A percentile compares a stretch with the other conserved stretches of the same genome.
Evolutionary conservation across 768 basidiomycete species (phyloP).

Genomic region (Pleurotus sapidus): DNA sequence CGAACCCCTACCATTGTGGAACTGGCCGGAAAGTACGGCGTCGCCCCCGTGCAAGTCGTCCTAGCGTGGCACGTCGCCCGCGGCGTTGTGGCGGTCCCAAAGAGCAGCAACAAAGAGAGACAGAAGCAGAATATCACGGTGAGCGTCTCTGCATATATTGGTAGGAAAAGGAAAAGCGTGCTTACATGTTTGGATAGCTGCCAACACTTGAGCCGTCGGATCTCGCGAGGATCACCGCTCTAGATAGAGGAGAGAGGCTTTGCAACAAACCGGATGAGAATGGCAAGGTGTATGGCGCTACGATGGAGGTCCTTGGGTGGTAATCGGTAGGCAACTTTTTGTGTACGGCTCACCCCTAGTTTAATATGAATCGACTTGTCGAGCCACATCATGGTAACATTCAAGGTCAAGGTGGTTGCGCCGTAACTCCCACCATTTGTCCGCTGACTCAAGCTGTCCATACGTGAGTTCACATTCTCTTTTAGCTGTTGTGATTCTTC

Average conservation of each 20-base stretch:
- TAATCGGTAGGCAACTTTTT: background rate
- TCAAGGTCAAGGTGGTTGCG: no score
- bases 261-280: constrained; percentile 36
- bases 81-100: constrained; percentile 42
- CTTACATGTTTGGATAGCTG: constrained; percentile 22
- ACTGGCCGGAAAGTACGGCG: constrained; percentile 46
- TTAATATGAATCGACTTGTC: no score
- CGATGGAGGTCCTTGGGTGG: constrained; percentile 37
- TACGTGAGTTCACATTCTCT: background rate
- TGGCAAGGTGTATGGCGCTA: constrained; percentile 36
- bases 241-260: constrained; percentile 39
- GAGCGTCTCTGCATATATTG: constrained; percentile 3
- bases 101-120: constrained; percentile 40
- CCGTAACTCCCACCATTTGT: background rate
- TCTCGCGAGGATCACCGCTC: constrained; percentile 36
- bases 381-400: no score
- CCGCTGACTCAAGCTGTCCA: background rate
- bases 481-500: no score
- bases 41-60: constrained; percentile 42
- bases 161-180: background rate
- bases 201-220: constrained; percentile 36
- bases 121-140: constrained; percentile 52
- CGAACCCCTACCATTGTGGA: constrained; percentile 41
- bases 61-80: constrained; percentile 51
- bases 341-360: background rate